These are phyloP conservation scores for Sechiopsis laciniata DNA, from an alignment of 306 rosid genomes.

Conservation along the genomic window DNA sequence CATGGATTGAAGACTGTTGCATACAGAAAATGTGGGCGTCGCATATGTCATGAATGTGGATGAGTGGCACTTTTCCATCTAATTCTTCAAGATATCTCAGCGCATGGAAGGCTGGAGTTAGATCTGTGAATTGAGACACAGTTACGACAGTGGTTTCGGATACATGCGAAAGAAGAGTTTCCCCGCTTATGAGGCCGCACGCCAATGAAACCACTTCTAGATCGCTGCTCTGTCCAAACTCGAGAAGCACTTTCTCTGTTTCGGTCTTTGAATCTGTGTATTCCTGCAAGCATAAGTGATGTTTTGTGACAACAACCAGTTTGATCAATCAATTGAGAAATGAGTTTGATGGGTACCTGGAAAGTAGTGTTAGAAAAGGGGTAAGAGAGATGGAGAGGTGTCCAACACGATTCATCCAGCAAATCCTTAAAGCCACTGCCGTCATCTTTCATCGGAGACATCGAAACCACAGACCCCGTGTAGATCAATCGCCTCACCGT, in stretches of 20 bases:
- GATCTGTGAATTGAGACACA: conserved; percentile 26
- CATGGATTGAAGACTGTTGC: conserved; percentile 27
- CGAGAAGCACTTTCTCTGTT: conserved; percentile 30
- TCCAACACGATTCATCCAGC: conserved; percentile 40
- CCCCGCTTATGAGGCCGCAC: conserved; percentile 35
- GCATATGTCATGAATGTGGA: conserved; percentile 35
- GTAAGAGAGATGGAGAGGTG: conserved; percentile 28
- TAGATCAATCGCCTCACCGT: conserved; percentile 31
- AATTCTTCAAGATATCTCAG: conserved; percentile 28
- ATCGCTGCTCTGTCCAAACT: conserved; percentile 17
- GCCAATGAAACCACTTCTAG: conserved; percentile 31
- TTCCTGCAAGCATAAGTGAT: conserved; percentile 10
- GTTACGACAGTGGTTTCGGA: background rate
- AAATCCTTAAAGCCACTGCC: conserved; percentile 29
- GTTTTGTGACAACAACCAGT: no score
- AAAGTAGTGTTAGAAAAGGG: conserved; percentile 5
- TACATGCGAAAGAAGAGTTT: background rate
- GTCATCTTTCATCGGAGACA: conserved; percentile 30
- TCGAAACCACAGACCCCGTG: conserved; percentile 28
- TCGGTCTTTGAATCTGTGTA: conserved; percentile 28
- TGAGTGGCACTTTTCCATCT: conserved; percentile 28
- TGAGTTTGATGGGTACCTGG: background rate
- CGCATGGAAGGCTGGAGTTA: background rate
- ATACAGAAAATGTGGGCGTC: conserved; percentile 37
- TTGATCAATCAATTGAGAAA: no score